Percentiles rank a stretch among this genome's conserved stretches.
Evolutionary conservation across 2,329 filamentous ascomycete genomes (phyloP).

Genomic region (Curvularia lunata): DNA sequence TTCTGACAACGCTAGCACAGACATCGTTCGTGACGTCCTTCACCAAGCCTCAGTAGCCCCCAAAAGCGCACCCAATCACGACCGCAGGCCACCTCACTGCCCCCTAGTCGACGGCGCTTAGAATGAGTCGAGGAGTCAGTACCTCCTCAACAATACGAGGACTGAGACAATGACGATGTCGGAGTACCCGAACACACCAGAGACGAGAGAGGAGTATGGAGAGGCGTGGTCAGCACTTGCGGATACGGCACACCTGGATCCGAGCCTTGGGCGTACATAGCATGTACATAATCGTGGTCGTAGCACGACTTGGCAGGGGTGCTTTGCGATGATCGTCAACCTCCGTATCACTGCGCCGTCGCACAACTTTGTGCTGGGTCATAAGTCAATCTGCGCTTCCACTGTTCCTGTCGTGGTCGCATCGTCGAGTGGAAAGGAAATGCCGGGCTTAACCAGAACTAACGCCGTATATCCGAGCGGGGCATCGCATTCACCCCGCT

Average conservation of each 20-base stretch:
- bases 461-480: slow-evolving; percentile 15
- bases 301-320: slow-evolving; percentile 8
- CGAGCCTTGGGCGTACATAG: background rate
- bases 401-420: background rate
- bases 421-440: background rate
- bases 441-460: slow-evolving; percentile 4
- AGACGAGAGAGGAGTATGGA: background rate
- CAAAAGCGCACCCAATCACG: slow-evolving; percentile 17
- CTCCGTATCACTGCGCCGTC: background rate
- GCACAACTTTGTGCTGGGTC: background rate
- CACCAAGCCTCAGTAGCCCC: slow-evolving; percentile 8
- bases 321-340: background rate
- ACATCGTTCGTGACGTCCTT: slow-evolving; percentile 12
- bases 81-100: slow-evolving; percentile 2
- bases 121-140: slow-evolving; percentile 14
- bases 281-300: background rate
- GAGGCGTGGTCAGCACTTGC: background rate
- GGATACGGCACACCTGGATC: background rate
- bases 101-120: slow-evolving; percentile 18
- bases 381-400: background rate
- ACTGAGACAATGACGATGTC: slow-evolving; percentile 12
- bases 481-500: slow-evolving; percentile 16
- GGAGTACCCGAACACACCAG: slow-evolving; percentile 13
- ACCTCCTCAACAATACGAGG: slow-evolving; percentile 2
- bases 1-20: slow-evolving; percentile 12